Evolutionary conservation across 352 stramenopile species (phyloP), one percentile per base, ranked within the genome.

Genomic region (Phytophthora europaea): DNA sequence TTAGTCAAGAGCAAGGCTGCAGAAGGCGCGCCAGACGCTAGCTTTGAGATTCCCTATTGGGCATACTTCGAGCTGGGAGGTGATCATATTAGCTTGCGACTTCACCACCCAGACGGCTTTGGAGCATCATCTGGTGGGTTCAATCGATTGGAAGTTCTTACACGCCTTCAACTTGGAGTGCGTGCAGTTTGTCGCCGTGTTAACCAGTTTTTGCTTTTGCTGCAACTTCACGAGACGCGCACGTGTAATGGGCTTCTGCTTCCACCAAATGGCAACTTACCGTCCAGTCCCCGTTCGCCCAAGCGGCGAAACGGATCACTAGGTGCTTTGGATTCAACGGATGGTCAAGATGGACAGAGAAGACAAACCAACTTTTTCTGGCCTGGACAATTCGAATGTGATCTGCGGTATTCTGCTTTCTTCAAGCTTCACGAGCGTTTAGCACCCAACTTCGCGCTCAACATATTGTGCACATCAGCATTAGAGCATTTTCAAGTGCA

Each of bases 401-500:
- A 93, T 50, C 79, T 89, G 18, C 83, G 93, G 52, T 97, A 95
- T 60, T 87, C 80, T 31, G 80, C 87, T 3, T 84, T 92, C 61
- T 97, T 97, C 66, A 84, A 81, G 33, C 80, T 97, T 22, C 83
- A 97, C 48, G 88, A 96, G 53, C 86, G 91, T 2, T 80, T 97
- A 65, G 78, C 85, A 20, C 85, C 91, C 5, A 91, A 82, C 34
- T 89, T 96, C 57, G 87, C 89, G 13, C 85, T 97, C 6, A 96
- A 92, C 18, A 91, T 90, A 67, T 47, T 97, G 15, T 95, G 87
- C 31, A 94, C 88, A 16, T 94, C 90, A 62, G 91, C 91, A 34
- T 70, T 97, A 15, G 89, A 97, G 69, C 91, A 95, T 59, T 97
- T 97, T 54, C 88, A 97, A 83, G 91, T 97, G 34, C 90, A 96